Base-by-base conservation (phyloP, 179 eudicot genomes). In the Nepenthes alata region DNA sequence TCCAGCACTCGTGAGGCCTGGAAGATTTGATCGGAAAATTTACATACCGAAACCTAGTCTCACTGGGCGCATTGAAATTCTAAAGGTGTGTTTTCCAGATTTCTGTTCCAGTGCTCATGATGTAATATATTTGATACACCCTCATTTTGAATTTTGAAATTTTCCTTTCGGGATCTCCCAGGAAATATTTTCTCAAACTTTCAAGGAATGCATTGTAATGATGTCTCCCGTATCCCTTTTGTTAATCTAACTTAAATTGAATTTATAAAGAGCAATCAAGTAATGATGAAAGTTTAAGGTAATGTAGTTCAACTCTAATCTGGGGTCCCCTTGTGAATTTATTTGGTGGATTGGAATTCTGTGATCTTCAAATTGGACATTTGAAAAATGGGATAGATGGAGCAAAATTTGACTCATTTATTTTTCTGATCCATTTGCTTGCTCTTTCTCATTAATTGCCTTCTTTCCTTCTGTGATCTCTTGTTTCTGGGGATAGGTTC, bases 1-100 rank as follows among this genome's bases (percentile, higher is more conserved):
- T 69, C 86, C 95, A 62, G 95, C 97, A 25, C 95, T 90, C 65
- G 93, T 90, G 15, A 83, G 97, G 68, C 97, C 97, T 41, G 97
- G 97, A 47, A 80, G 97, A 62, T 90, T 90, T 70, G 97, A 90
- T 69, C 66, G 97, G 55, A 90, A 90, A 72, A 90, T 90, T 59
- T 72, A 64, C 67, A 87, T 90, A 68, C 93, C 97, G 25, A 85
- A 80, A 72, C 97, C 97, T 65, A 91, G 97, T 58, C 63, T 83
- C 47, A 85, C 81, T 39, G 97, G 97, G 50, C 95, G 95, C 6
- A 57, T 75, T 38, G 97, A 90, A 70, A 90, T 90, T 66, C 65
- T 90, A 11, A 70, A 90, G 97, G 95, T 87, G 13, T 44, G 63
- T 62, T 10, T 8, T 65, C 41, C 56, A 25, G 1, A 41, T 16